Evolutionary conservation across 257 asterid genomes (phyloP).

Genomic region (Solanum medicagineum): DNA sequence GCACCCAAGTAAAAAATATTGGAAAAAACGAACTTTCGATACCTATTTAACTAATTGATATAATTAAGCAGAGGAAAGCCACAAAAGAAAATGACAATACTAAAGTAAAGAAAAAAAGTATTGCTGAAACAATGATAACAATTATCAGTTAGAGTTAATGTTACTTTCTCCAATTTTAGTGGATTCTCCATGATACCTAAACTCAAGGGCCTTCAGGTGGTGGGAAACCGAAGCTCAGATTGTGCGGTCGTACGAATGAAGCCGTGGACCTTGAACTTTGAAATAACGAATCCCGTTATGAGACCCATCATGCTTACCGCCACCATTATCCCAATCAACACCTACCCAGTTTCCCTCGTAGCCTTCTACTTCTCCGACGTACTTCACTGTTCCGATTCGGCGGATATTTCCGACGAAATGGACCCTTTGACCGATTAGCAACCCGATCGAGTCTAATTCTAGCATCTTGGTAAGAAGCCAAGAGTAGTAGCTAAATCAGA

Average conservation of each 20-base stretch:
- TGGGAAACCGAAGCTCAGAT: slow-evolving; percentile 57
- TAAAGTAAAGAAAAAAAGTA: background rate
- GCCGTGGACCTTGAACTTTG: slow-evolving; percentile 59
- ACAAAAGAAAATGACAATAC: background rate
- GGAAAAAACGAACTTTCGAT: background rate
- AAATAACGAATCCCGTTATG: slow-evolving; percentile 59
- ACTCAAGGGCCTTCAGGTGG: slow-evolving; percentile 62
- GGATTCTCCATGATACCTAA: slow-evolving; percentile 53
- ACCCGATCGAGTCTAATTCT: slow-evolving; percentile 1
- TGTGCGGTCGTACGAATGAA: slow-evolving; percentile 64
- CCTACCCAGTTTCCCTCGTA: slow-evolving; percentile 73
- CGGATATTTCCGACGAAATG: slow-evolving; percentile 36
- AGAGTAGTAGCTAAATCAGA: background rate
- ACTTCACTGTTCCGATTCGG: slow-evolving; percentile 64
- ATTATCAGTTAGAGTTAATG: background rate
- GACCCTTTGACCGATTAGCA: slow-evolving; percentile 57
- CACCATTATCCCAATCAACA: slow-evolving; percentile 81
- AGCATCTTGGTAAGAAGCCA: background rate
- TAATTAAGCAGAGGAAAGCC: background rate
- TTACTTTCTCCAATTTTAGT: slow-evolving; percentile 84
- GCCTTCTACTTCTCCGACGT: slow-evolving; percentile 72
- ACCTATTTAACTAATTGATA: background rate
- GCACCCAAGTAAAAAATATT: background rate
- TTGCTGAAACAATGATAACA: background rate
- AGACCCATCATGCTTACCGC: slow-evolving; percentile 87